Base-by-base conservation (phyloP, 2,329 filamentous ascomycete species). In the Aspergillus chevalieri region DNA sequence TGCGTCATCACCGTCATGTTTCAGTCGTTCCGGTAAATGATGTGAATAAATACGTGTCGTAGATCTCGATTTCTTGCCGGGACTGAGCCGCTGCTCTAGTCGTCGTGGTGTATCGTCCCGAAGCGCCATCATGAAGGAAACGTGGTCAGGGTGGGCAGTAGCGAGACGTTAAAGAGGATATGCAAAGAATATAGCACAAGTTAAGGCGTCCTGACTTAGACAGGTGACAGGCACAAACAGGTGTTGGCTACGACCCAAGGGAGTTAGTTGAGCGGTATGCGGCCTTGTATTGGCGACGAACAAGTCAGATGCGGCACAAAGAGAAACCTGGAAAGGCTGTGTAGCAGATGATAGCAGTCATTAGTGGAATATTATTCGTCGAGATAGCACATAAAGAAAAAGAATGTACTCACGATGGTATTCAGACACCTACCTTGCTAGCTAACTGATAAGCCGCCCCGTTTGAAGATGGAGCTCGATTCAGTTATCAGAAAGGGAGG, bases 1-100 rank as follows among this genome's bases (percentile, higher is more conserved):
- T 4, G 75, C 77, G 66, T 75, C 77, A 66, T 84, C 81, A 52
- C 79, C 78, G 26, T 78, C 79, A 60, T 80, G 75, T 58, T 73
- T 76, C 53, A 84, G 75, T 48, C 76, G 76, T 48, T 82, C 79
- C 24, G 81, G 81, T 15, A 83, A 73, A 49, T 78, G 73, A 57
- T 74, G 71, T 50, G 78, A 77, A 33, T 72, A 70, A 34, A 69
- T 61, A 49, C 70, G 70, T 53, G 67, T 68, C 17, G 66, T 65
- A 42, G 74, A 69, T 46, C 68, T 70, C 34, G 63, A 66, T 55
- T 64, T 71, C 62, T 71, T 74, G 53, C 60, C 66, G 62, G 71
- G 58, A 48, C 61, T 66, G 47, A 75, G 60, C 60, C 70, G 71
- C 46, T 69, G 70, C 28, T 66, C 63, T 44, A 67, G 63, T 52